Percentiles rank a stretch among this genome's conserved stretches.
Evolutionary conservation across 768 basidiomycete species (phyloP).

Genomic region (Favolaschia claudopus): DNA sequence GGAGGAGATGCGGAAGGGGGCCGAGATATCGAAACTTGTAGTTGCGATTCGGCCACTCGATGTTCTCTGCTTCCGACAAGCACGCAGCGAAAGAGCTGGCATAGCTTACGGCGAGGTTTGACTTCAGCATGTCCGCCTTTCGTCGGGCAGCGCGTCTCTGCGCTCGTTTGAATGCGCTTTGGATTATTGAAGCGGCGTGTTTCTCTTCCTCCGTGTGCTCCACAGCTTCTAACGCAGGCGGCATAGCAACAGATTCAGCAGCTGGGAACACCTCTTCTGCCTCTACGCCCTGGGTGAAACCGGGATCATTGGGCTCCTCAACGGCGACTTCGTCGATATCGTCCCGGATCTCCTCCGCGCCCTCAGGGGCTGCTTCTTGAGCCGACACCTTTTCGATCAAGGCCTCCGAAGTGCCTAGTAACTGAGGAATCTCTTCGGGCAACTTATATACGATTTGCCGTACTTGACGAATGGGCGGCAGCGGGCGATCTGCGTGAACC

Average conservation of each 20-base stretch:
- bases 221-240: conserved; percentile 24
- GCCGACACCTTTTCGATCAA: not conserved
- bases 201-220: conserved; percentile 37
- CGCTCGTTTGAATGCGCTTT: conserved; percentile 24
- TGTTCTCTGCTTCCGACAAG: conserved; percentile 31
- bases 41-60: conserved; percentile 34
- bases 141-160: conserved; percentile 10
- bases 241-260: conserved; percentile 11
- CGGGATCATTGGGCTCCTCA: conserved; percentile 7
- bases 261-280: conserved; percentile 10
- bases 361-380: conserved; percentile 1
- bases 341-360: conserved; percentile 3
- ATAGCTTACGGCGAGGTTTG: conserved; percentile 27
- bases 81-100: conserved; percentile 37
- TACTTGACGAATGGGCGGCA: conserved; percentile 21
- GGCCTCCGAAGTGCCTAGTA: conserved; percentile 29
- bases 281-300: conserved; percentile 3
- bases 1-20: conserved; percentile 48
- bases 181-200: conserved; percentile 31
- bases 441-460: conserved; percentile 39
- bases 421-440: conserved; percentile 36
- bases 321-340: conserved; percentile 24
- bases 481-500: conserved; percentile 12
- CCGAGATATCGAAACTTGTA: conserved; percentile 49
- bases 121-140: conserved; percentile 16